Evolutionary conservation across 2,329 filamentous ascomycete genomes (phyloP).

Genomic region (Alternaria arborescens): DNA sequence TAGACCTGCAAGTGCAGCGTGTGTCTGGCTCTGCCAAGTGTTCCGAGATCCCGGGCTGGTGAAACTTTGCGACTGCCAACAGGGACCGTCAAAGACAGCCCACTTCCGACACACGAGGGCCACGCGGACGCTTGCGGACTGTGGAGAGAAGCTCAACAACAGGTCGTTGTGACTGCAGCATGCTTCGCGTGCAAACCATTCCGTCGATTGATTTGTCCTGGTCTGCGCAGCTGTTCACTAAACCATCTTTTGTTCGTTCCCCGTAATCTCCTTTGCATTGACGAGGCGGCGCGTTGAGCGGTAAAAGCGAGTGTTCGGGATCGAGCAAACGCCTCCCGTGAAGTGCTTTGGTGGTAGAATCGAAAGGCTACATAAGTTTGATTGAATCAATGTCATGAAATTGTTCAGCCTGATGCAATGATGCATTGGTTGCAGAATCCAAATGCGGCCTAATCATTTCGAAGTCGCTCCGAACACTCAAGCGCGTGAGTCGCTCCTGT

Average conservation of each 20-base stretch:
- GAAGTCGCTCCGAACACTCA: neutral
- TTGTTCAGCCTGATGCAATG: neutral
- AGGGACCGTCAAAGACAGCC: neutral
- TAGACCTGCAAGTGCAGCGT: neutral
- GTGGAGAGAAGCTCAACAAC: neutral
- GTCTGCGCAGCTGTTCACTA: neutral
- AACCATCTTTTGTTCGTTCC: neutral
- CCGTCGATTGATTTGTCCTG: neutral
- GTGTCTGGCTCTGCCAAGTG: slow-evolving; percentile 9
- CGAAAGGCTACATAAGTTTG: neutral
- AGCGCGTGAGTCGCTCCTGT: neutral
- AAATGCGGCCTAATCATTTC: neutral
- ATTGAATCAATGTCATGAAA: neutral
- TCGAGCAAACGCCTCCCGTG: neutral
- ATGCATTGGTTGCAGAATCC: neutral
- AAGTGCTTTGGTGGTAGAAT: neutral
- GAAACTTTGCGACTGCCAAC: slow-evolving; percentile 1
- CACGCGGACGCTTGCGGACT: neutral
- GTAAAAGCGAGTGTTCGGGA: neutral
- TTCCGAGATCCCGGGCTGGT: slow-evolving; percentile 2
- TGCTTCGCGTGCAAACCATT: neutral
- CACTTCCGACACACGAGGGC: neutral
- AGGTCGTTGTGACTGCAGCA: neutral
- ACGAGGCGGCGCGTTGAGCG: neutral
- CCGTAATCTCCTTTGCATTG: neutral